These are phyloP conservation scores for Nemania sp. DNA, from an alignment of 2,329 filamentous ascomycete species.

Conservation along the genomic window DNA sequence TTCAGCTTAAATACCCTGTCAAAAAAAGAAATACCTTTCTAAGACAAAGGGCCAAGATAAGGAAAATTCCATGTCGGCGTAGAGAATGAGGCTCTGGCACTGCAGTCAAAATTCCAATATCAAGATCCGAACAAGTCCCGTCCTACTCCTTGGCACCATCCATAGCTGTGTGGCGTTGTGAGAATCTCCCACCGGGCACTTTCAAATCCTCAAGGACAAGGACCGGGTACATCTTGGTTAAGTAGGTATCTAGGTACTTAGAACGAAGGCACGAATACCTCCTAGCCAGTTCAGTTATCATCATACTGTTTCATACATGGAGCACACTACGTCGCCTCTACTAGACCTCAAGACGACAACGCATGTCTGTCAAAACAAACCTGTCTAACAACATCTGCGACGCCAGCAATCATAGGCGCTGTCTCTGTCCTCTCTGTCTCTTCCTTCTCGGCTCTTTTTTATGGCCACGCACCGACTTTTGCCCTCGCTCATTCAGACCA, in stretches of 20 bases:
- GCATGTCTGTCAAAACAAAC: neutral
- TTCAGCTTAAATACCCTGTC: neutral
- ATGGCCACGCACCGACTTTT: slow-evolving; percentile 3
- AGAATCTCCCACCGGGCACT: neutral
- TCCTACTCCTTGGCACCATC: neutral
- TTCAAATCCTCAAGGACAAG: neutral
- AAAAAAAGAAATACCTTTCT: neutral
- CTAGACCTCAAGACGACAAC: neutral
- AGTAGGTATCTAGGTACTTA: neutral
- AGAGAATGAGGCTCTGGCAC: slow-evolving; percentile 13
- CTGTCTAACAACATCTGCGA: neutral
- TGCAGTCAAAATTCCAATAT: neutral
- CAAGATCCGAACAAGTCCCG: neutral
- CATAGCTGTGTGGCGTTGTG: neutral
- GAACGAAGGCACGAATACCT: too few relatives aligned
- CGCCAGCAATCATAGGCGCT: neutral
- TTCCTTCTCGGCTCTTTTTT: neutral
- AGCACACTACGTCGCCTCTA: too few relatives aligned
- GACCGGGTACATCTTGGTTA: too few relatives aligned
- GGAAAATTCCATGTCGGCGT: neutral
- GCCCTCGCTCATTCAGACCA: slow-evolving; percentile 3
- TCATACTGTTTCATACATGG: too few relatives aligned
- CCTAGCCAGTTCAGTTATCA: too few relatives aligned
- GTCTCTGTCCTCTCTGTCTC: neutral
- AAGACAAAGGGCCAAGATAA: neutral